A percentile compares a stretch with the other conserved stretches of the same genome.
These are phyloP conservation scores for Penicillium pancosmium DNA, from an alignment of 495 filamentous ascomycete genomes.

Conservation along the genomic window DNA sequence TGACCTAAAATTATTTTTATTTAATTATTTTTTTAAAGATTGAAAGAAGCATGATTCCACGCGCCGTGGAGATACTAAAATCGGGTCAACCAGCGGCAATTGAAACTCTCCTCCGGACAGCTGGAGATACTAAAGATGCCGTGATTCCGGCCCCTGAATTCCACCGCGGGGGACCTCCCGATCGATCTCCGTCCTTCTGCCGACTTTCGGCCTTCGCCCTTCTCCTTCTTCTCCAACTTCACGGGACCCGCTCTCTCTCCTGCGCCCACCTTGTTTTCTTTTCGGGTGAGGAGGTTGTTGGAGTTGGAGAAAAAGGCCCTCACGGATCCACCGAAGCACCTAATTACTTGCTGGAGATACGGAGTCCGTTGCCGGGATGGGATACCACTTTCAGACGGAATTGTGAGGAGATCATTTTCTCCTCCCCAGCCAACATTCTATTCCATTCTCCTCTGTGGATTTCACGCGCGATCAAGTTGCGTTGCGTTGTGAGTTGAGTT, in stretches of 20 bases:
- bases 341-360: background rate
- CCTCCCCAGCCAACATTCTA: background rate
- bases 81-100: constrained; percentile 4
- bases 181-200: constrained; percentile 20
- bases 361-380: constrained; percentile 2
- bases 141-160: background rate
- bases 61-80: background rate
- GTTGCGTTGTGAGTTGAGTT: no score
- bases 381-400: constrained; percentile 12
- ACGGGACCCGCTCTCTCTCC: constrained; percentile 17
- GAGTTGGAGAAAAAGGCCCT: constrained; percentile 14
- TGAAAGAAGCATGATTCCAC: background rate
- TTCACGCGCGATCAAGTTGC: no score
- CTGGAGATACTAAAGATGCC: constrained; percentile 13
- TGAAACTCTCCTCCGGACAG: constrained; percentile 1
- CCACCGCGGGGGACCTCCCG: constrained; percentile 4
- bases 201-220: constrained; percentile 21
- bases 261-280: constrained; percentile 8
- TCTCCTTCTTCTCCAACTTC: constrained; percentile 22
- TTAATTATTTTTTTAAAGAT: no score
- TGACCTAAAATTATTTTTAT: no score
- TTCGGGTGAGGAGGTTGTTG: constrained; percentile 27
- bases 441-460: no score
- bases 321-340: constrained; percentile 17
- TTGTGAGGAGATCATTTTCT: constrained; percentile 1